Conservation (phyloP, 2,329 filamentous ascomycete genomes). For the Sporothrix brasiliensis region DNA sequence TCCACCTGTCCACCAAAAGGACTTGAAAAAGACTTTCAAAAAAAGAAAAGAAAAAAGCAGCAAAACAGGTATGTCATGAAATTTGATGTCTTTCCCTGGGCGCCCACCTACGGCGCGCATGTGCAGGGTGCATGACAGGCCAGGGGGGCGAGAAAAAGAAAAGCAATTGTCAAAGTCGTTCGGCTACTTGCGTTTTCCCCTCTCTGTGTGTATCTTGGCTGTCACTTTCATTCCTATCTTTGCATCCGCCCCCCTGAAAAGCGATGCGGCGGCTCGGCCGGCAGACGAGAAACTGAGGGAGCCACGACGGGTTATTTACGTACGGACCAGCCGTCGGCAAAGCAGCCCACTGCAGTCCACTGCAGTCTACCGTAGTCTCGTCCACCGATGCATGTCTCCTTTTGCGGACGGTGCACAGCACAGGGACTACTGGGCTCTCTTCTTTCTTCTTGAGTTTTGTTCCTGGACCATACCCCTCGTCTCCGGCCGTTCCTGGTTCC, state of each 20-base stretch:
- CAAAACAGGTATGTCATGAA: not conserved
- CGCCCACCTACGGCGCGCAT: not conserved
- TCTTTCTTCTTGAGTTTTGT: not conserved
- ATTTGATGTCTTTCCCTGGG: not conserved
- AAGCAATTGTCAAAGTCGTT: not conserved
- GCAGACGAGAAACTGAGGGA: not conserved
- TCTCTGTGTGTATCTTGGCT: not conserved
- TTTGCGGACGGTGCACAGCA: too few relatives aligned
- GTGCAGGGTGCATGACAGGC: not conserved
- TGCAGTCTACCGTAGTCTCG: not conserved
- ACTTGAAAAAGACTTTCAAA: not conserved
- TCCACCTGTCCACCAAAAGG: too few relatives aligned
- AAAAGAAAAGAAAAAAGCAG: not conserved
- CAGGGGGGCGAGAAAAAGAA: not conserved
- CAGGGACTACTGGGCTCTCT: too few relatives aligned
- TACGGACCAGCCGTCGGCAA: not conserved
- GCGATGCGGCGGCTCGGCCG: not conserved
- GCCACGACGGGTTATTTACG: not conserved
- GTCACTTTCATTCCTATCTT: not conserved
- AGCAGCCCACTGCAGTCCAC: not conserved
- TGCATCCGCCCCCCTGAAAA: constrained; percentile 15
- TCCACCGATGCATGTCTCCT: not conserved
- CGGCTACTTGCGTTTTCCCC: not conserved
- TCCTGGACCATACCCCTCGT: too few relatives aligned
- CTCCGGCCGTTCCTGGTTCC: not conserved